Evolutionary conservation across 495 filamentous ascomycete genomes (phyloP), one percentile per base, ranked within the genome.

Genomic region (Xylaria scruposa): DNA sequence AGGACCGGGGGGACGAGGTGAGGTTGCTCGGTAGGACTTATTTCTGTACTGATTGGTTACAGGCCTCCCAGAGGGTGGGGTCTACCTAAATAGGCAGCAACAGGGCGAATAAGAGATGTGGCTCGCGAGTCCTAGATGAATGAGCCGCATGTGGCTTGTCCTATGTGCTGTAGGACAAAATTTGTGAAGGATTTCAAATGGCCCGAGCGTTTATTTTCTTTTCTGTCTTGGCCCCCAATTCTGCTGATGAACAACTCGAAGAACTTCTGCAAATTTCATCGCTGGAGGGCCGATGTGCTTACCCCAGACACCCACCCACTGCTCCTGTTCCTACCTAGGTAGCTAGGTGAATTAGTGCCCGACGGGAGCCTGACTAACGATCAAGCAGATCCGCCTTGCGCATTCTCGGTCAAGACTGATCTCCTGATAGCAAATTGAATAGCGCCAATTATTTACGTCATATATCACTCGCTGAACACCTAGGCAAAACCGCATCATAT

Each of bases 141-240:
- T 53, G 63, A 67, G 63, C 63, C 63, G 19, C 63, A 53, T 67
- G 63, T 67, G 63, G 63, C 63, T 67, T 9, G 42, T 33, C 13
- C 17, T 58, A 17, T 12, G 0, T 31, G 19, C 29, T 19, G 12
- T 13, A 31, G 26, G 54, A 19, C 9, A 31, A 8, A 38, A 8
- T 5, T 6, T 38, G 36, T 38, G 12, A 54, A 54, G 31, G 56
- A 38, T 17, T 38, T n/a, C 19, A 5, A 29, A 38, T 38, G 56
- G 31, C 7, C 56, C 51, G 24, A 54, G 51, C 51, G 51, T 24
- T 24, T 1, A 51, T n/a, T 21, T n/a, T n/a, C n/a, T n/a, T n/a
- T n/a, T n/a, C n/a, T n/a, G n/a, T 46, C 36, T 63, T 44, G 13
- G 60, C 38, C 60, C 60, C 60, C 60, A 63, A 63, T 46, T 63